Evolutionary conservation across 2,329 filamentous ascomycete genomes (phyloP).

Genomic region (Chaetomiaceae sp.): DNA sequence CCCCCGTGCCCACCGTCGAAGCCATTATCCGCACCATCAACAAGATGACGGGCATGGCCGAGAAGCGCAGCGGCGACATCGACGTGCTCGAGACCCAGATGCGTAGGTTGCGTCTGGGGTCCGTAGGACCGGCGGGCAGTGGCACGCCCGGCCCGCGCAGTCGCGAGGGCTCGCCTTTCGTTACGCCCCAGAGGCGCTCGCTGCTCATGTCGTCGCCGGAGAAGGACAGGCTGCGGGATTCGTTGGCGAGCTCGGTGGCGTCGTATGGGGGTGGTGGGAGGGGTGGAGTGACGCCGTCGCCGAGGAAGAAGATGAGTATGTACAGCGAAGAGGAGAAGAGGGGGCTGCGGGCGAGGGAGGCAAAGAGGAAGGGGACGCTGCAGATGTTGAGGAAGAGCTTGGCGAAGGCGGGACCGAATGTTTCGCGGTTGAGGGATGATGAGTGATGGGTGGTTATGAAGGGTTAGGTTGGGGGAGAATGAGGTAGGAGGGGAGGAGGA

Average conservation of each 20-base stretch:
- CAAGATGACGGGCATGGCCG: slow-evolving; percentile 89
- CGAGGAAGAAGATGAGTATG: slow-evolving; percentile 58
- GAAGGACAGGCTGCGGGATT: slow-evolving; percentile 32
- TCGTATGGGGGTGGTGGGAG: slow-evolving; percentile 30
- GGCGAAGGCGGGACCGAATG: slow-evolving; percentile 46
- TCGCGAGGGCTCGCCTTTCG: slow-evolving; percentile 39
- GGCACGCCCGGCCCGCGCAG: slow-evolving; percentile 27
- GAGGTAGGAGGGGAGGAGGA: not conserved
- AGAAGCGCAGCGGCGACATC: slow-evolving; percentile 86
- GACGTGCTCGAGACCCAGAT: slow-evolving; percentile 87
- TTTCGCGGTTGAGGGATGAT: slow-evolving; percentile 38
- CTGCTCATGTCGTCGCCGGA: slow-evolving; percentile 34
- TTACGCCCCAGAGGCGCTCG: slow-evolving; percentile 34
- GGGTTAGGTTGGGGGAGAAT: not conserved
- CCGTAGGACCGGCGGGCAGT: slow-evolving; percentile 16
- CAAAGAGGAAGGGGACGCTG: slow-evolving; percentile 50
- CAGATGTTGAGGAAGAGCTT: slow-evolving; percentile 48
- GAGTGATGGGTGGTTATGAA: slow-evolving; percentile 11
- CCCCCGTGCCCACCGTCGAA: slow-evolving; percentile 71
- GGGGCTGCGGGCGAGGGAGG: slow-evolving; percentile 50
- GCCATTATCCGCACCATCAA: slow-evolving; percentile 78
- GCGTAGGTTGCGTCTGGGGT: slow-evolving; percentile 44
- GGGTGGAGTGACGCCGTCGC: slow-evolving; percentile 30
- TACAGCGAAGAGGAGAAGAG: slow-evolving; percentile 57
- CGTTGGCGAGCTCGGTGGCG: slow-evolving; percentile 40